Conservation (phyloP, 2,329 filamentous ascomycete genomes). For the Akanthomyces uredinophilus region DNA sequence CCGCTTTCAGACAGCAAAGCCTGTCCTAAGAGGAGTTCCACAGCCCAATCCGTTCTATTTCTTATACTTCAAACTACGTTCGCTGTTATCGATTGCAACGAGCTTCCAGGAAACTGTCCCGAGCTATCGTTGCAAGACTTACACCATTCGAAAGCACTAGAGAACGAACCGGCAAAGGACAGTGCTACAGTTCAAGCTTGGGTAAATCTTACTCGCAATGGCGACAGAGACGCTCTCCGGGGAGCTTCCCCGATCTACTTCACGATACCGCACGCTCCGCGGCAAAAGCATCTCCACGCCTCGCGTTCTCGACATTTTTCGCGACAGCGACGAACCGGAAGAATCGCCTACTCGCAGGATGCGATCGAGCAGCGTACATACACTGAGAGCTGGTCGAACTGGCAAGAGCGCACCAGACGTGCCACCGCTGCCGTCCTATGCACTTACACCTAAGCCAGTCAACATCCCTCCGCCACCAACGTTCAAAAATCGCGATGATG, state of each 20-base stretch:
- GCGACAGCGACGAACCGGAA: slow-evolving; percentile 17
- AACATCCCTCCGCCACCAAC: slow-evolving; percentile 23
- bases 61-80: background rate
- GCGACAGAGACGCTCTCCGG: slow-evolving; percentile 19
- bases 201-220: slow-evolving; percentile 12
- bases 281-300: slow-evolving; percentile 31
- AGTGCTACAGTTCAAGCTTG: background rate
- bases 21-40: background rate
- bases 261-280: slow-evolving; percentile 29
- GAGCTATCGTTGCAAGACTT: background rate
- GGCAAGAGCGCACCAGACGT: slow-evolving; percentile 19
- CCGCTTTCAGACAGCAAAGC: background rate
- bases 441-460: slow-evolving; percentile 25
- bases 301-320: slow-evolving; percentile 26
- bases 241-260: slow-evolving; percentile 17
- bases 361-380: slow-evolving; percentile 25
- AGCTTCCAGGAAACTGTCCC: background rate
- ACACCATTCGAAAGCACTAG: background rate
- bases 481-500: slow-evolving; percentile 10
- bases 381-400: slow-evolving; percentile 15
- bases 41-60: background rate
- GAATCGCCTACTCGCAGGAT: slow-evolving; percentile 17
- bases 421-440: slow-evolving; percentile 23
- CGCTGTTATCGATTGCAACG: background rate
- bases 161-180: background rate